A percentile compares a stretch with the other conserved stretches of the same genome.
Evolutionary conservation across 2,329 filamentous ascomycete genomes (phyloP).

Genomic region (Fusarium palustre): DNA sequence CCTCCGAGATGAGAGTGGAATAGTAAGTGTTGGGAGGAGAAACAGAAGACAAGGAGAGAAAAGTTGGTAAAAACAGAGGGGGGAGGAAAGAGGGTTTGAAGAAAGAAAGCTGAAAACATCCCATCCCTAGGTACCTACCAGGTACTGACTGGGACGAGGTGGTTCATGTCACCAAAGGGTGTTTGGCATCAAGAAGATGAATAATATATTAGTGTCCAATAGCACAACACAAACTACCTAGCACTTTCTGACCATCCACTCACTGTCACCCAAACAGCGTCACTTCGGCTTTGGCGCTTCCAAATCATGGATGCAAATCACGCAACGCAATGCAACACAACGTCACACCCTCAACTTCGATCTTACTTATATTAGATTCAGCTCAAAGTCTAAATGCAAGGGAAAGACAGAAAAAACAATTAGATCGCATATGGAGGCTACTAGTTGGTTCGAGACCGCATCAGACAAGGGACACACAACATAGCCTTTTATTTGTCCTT

Average conservation of each 20-base stretch:
- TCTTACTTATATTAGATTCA: constrained; percentile 18
- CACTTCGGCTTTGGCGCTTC: constrained; percentile 17
- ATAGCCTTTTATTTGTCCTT: constrained; percentile 1
- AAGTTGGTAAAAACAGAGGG: constrained; percentile 1
- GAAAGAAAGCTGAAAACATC: not conserved
- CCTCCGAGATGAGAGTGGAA: not conserved
- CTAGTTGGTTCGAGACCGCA: constrained; percentile 7
- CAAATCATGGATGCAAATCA: constrained; percentile 5
- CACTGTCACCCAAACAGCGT: constrained; percentile 13
- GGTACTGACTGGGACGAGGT: not conserved
- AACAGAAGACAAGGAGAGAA: not conserved
- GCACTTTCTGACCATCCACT: not conserved
- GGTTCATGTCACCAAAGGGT: not conserved
- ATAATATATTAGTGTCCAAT: not conserved
- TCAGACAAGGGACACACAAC: not conserved
- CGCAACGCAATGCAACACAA: not conserved
- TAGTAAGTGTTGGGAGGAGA: not conserved
- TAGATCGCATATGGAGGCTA: not conserved
- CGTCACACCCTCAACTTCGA: constrained; percentile 28
- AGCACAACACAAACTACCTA: constrained; percentile 1
- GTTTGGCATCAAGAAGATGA: not conserved
- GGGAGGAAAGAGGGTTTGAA: constrained; percentile 6
- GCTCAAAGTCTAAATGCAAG: not conserved
- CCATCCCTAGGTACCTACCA: not conserved
- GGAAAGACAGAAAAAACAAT: not conserved